Percentiles rank a stretch among this genome's conserved stretches.
Evolutionary conservation across 2,329 filamentous ascomycete genomes (phyloP).

Genomic region (Pleurostoma richardsiae): DNA sequence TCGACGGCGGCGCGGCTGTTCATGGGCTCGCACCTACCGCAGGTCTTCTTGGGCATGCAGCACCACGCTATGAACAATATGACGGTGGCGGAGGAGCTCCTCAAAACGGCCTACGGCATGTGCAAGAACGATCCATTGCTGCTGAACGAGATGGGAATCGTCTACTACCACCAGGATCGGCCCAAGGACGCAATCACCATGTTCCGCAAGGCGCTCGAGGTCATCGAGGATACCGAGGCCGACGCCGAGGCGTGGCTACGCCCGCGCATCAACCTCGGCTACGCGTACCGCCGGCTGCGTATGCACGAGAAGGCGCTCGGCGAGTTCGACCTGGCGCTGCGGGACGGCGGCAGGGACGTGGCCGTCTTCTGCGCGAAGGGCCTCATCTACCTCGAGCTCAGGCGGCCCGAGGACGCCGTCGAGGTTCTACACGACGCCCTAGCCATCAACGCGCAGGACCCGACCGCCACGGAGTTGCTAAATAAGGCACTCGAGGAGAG

Average conservation of each 20-base stretch:
- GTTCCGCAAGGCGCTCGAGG: slow-evolving; percentile 71
- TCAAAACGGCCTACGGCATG: slow-evolving; percentile 79
- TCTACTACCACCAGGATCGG: slow-evolving; percentile 88
- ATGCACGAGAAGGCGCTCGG: slow-evolving; percentile 66
- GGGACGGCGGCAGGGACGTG: slow-evolving; percentile 74
- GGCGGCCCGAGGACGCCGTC: slow-evolving; percentile 70
- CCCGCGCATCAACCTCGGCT: slow-evolving; percentile 82
- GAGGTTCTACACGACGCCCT: slow-evolving; percentile 79
- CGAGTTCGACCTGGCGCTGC: slow-evolving; percentile 82
- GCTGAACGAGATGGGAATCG: slow-evolving; percentile 91
- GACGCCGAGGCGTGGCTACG: slow-evolving; percentile 79
- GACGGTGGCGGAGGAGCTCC: slow-evolving; percentile 87
- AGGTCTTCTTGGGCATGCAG: slow-evolving; percentile 97
- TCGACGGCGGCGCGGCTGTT: slow-evolving; percentile 92
- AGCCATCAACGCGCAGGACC: slow-evolving; percentile 72
- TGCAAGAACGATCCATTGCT: slow-evolving; percentile 84
- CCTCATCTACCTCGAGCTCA: slow-evolving; percentile 75
- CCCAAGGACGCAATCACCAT: slow-evolving; percentile 70
- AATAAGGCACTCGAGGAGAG: slow-evolving; percentile 66
- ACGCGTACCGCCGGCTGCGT: slow-evolving; percentile 72
- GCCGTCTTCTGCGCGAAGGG: slow-evolving; percentile 79
- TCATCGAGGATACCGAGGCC: slow-evolving; percentile 76
- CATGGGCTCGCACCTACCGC: slow-evolving; percentile 93
- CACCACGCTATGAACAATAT: slow-evolving; percentile 95
- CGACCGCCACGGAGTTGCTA: slow-evolving; percentile 73